Base-by-base conservation (phyloP, 495 filamentous ascomycete species). In the Apodospora peruviana region DNA sequence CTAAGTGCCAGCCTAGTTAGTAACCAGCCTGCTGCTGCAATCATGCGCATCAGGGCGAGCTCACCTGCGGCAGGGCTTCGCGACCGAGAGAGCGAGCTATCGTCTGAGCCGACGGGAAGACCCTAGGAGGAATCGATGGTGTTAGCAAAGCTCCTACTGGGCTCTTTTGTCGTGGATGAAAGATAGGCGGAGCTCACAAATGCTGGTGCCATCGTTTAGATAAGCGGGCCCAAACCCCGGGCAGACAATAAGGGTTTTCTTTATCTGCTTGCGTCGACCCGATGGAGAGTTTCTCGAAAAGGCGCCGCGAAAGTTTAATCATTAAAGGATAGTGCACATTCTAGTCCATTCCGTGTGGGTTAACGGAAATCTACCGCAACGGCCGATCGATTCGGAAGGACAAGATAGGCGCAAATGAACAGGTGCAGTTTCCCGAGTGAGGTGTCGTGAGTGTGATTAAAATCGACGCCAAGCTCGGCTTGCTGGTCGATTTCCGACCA, bases 161-260 rank as follows among this genome's bases (percentile, higher is more conserved):
- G n/a, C 20, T 9, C 37, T 10, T 17, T 9, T 27, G 12, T 25
- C 32, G 3, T 18, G 27, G 18, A 21, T n/a, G 8, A 29, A 19
- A 45, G 9, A 47, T 19, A 21, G 18, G 16, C 18, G 25, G 9
- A 51, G 34, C 62, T 63, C 35, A 65, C 62, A 47, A 62, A 60
- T 41, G 57, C 45, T 10, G 62, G 62, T 17, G 60, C 53, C 62
- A 65, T 65, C 8, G 18, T n/a, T 7, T 12, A 32, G 14, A 32
- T 32, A 14, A 32, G 27, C 27, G 27, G n/a, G 38, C 20, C 7
- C 5, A 0, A 22, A 25, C n/a, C n/a, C n/a, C n/a, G n/a, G n/a
- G n/a, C n/a, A n/a, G n/a, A n/a, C n/a, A n/a, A n/a, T n/a, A n/a
- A n/a, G n/a, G n/a, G n/a, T n/a, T n/a, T n/a, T n/a, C n/a, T n/a